These are phyloP conservation scores for Kazachstania sp. DNA, from an alignment of 1,139 yeast genomes.

Conservation along the genomic window DNA sequence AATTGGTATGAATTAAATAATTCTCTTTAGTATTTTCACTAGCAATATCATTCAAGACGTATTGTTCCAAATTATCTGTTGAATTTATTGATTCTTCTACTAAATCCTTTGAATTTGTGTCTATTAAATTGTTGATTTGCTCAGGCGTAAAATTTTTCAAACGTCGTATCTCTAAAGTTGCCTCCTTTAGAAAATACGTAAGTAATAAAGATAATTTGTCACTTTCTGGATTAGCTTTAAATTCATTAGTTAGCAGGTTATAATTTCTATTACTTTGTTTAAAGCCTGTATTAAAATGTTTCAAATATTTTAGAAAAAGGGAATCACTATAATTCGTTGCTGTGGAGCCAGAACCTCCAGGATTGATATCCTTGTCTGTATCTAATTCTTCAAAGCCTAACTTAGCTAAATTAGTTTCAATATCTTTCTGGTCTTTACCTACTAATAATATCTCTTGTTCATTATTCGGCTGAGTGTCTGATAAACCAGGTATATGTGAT, in stretches of 20 bases:
- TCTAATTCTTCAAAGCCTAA: constrained; percentile 2
- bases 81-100: background rate
- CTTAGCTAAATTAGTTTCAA: background rate
- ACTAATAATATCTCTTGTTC: constrained; percentile 3
- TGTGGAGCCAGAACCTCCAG: background rate
- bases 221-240: background rate
- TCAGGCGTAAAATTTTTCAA: constrained; percentile 13
- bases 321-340: constrained; percentile 1
- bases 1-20: constrained; percentile 15
- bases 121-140: constrained; percentile 3
- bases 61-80: constrained; percentile 6
- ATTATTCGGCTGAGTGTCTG: background rate
- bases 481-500: constrained; percentile 1
- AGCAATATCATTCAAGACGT: constrained; percentile 1
- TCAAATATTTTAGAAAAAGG: constrained; percentile 17
- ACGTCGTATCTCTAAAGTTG: constrained; percentile 19
- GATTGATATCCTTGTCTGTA: background rate
- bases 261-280: constrained; percentile 18
- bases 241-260: constrained; percentile 5
- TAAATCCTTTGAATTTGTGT: constrained; percentile 5
- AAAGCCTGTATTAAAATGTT: constrained; percentile 17
- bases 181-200: constrained; percentile 19
- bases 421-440: constrained; percentile 4
- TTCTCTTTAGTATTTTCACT: constrained; percentile 1
- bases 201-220: constrained; percentile 13